These are phyloP conservation scores for Fusarium sublunatum DNA, from an alignment of 2,329 filamentous ascomycete genomes.

Conservation along the genomic window DNA sequence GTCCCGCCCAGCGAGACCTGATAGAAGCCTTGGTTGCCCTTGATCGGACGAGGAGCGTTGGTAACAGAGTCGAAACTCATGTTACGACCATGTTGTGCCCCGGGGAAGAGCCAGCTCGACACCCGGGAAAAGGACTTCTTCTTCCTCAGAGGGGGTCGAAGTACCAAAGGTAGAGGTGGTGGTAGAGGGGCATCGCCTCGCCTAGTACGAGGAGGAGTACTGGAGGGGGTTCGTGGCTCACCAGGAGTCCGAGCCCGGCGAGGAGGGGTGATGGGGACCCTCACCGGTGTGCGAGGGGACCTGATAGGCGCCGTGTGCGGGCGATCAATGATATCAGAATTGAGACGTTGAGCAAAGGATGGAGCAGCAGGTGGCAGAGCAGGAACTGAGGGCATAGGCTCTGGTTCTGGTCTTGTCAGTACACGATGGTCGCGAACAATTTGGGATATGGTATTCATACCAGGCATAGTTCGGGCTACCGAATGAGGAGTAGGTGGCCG, in stretches of 20 bases:
- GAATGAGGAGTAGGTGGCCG: slow-evolving; percentile 65
- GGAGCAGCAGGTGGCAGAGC: slow-evolving; percentile 67
- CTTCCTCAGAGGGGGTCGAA: slow-evolving; percentile 71
- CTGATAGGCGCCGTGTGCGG: slow-evolving; percentile 51
- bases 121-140: slow-evolving; percentile 75
- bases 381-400: slow-evolving; percentile 67
- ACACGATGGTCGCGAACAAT: slow-evolving; percentile 17
- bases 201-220: slow-evolving; percentile 40
- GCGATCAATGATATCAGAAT: slow-evolving; percentile 56
- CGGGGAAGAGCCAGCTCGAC: slow-evolving; percentile 68
- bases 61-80: slow-evolving; percentile 64
- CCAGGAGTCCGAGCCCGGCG: slow-evolving; percentile 48
- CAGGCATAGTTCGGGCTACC: slow-evolving; percentile 47
- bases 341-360: slow-evolving; percentile 68
- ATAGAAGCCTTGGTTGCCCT: slow-evolving; percentile 67
- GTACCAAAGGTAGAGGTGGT: slow-evolving; percentile 67
- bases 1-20: slow-evolving; percentile 58
- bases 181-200: slow-evolving; percentile 57
- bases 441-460: slow-evolving; percentile 44
- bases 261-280: slow-evolving; percentile 47
- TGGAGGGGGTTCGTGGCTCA: slow-evolving; percentile 46
- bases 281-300: slow-evolving; percentile 49
- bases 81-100: slow-evolving; percentile 52
- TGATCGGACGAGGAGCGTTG: slow-evolving; percentile 65
- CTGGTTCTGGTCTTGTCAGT: slow-evolving; percentile 54